Percentiles rank a stretch among this genome's conserved stretches.
These are phyloP conservation scores for Xylaria hypoxylon DNA, from an alignment of 2,329 filamentous ascomycete species.

Conservation along the genomic window DNA sequence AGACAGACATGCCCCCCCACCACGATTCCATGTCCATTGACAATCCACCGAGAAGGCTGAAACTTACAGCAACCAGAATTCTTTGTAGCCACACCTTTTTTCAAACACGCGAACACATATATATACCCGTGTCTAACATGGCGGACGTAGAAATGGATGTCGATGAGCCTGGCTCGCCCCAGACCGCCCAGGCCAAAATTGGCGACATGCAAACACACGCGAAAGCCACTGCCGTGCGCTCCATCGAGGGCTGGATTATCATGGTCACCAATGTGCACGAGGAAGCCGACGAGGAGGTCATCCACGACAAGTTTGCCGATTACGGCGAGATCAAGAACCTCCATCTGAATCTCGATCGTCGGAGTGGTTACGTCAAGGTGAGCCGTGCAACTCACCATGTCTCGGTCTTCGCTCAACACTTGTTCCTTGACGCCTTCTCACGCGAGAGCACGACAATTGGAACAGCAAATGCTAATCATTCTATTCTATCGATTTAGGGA, in stretches of 20 bases:
- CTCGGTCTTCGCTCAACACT: background rate
- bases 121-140: conserved; percentile 52
- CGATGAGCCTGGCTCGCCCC: conserved; percentile 59
- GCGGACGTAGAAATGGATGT: conserved; percentile 71
- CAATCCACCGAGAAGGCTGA: conserved; percentile 12
- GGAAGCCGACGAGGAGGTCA: conserved; percentile 84
- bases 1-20: background rate
- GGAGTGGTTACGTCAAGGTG: conserved; percentile 90
- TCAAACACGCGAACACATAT: background rate
- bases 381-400: conserved; percentile 31
- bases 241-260: conserved; percentile 90
- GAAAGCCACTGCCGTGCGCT: conserved; percentile 83
- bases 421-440: background rate
- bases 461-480: conserved; percentile 15
- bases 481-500: conserved; percentile 63
- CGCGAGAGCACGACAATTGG: background rate
- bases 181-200: conserved; percentile 59
- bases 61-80: background rate
- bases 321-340: conserved; percentile 89
- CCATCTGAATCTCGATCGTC: conserved; percentile 83
- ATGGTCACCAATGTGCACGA: conserved; percentile 89
- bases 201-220: conserved; percentile 77
- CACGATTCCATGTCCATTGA: conserved; percentile 6
- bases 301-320: conserved; percentile 85
- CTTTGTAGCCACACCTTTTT: background rate